Evolutionary conservation across 306 rosid species (phyloP).

Genomic region (Begonia loranthoides): DNA sequence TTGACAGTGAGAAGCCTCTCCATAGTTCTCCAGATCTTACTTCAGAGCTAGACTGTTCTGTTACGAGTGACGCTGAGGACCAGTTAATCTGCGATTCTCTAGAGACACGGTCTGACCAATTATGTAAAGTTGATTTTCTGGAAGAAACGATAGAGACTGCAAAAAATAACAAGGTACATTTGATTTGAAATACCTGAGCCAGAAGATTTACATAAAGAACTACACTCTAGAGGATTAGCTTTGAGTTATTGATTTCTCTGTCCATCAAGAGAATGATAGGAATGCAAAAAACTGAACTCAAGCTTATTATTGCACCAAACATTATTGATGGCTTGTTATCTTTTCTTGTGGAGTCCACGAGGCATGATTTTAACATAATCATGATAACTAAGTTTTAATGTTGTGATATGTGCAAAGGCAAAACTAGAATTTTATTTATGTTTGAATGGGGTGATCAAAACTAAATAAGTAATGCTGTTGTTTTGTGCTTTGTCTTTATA

Average conservation of each 20-base stretch:
- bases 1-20: slow-evolving; percentile 13
- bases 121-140: slow-evolving; percentile 42
- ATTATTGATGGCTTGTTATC: too few species aligned
- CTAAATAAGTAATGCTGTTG: too few species aligned
- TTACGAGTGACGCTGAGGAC: slow-evolving; percentile 19
- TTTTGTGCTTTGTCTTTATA: too few species aligned
- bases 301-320: too few species aligned
- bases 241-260: not conserved
- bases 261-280: too few species aligned
- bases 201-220: not conserved
- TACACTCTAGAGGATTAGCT: not conserved
- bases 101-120: slow-evolving; percentile 25
- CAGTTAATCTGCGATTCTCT: slow-evolving; percentile 13
- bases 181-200: slow-evolving; percentile 6
- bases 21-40: slow-evolving; percentile 13
- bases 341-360: not conserved
- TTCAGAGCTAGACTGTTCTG: slow-evolving; percentile 11
- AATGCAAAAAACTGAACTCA: too few species aligned
- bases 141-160: slow-evolving; percentile 71
- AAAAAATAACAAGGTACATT: slow-evolving; percentile 65
- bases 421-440: too few species aligned
- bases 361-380: not conserved
- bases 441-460: too few species aligned
- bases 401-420: too few species aligned
- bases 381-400: not conserved